Conservation (phyloP, 2,329 filamentous ascomycete genomes). For the Epicoccum nigrum region DNA sequence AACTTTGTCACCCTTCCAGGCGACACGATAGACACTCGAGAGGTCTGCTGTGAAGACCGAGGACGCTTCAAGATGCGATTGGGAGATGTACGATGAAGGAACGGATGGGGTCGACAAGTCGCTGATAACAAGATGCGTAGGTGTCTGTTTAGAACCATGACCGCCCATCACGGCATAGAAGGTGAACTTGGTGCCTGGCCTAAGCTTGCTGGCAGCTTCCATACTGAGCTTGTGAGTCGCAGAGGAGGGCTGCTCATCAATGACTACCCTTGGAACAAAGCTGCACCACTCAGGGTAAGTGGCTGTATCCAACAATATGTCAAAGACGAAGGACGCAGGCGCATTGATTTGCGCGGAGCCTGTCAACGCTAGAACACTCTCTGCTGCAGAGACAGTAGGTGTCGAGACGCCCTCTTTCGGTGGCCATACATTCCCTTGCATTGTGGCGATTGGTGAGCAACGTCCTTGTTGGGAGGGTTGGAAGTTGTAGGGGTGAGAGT, state of each 20-base stretch:
- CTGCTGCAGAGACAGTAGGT: conserved; percentile 6
- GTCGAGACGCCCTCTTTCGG: conserved; percentile 10
- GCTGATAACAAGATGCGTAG: conserved; percentile 22
- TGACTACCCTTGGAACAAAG: conserved; percentile 22
- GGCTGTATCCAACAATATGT: conserved; percentile 20
- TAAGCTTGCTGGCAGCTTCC: neutral
- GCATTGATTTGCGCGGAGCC: conserved; percentile 15
- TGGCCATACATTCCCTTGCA: conserved; percentile 12
- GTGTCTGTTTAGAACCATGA: conserved; percentile 14
- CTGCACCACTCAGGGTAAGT: conserved; percentile 30
- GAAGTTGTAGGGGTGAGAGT: no score
- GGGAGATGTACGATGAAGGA: conserved; percentile 21
- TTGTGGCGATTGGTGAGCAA: neutral
- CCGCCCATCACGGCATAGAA: conserved; percentile 29
- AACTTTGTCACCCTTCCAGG: conserved; percentile 26
- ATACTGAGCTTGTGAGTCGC: neutral
- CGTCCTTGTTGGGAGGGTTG: no score
- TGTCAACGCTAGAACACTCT: conserved; percentile 6
- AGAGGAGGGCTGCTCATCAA: conserved; percentile 16
- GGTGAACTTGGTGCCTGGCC: conserved; percentile 23
- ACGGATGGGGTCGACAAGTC: conserved; percentile 26
- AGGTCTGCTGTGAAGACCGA: conserved; percentile 24
- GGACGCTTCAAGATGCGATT: conserved; percentile 12
- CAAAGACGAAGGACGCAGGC: conserved; percentile 27
- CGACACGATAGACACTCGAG: conserved; percentile 25